Evolutionary conservation across 2,329 filamentous ascomycete species (phyloP).

Genomic region (Neoarthrinium moseri): DNA sequence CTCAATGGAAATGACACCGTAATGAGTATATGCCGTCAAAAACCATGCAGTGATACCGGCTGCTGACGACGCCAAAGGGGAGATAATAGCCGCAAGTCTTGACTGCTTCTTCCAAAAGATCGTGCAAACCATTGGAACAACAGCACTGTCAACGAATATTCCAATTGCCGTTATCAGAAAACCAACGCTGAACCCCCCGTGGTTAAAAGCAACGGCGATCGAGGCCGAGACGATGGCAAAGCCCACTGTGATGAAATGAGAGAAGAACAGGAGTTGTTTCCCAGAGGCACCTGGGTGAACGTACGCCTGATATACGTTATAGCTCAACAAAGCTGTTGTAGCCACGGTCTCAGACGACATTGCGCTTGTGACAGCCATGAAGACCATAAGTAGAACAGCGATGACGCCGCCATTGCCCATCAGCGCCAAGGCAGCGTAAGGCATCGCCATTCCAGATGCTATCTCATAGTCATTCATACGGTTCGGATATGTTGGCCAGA

Average conservation of each 20-base stretch:
- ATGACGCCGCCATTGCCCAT: background rate
- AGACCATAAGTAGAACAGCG: constrained; percentile 4
- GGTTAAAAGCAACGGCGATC: constrained; percentile 2
- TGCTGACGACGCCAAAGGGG: background rate
- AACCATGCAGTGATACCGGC: background rate
- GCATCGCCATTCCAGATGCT: constrained; percentile 78
- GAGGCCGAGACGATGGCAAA: background rate
- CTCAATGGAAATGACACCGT: background rate
- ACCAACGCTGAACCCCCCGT: background rate
- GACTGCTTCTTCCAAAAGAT: constrained; percentile 4
- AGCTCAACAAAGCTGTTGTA: background rate
- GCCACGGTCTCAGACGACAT: constrained; percentile 4
- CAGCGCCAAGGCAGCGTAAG: constrained; percentile 72
- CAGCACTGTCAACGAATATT: background rate
- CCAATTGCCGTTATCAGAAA: background rate
- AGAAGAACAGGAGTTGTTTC: constrained; percentile 1
- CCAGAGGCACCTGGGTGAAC: background rate
- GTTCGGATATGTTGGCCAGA: constrained; percentile 68
- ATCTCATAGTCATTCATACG: constrained; percentile 73
- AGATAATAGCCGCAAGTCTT: constrained; percentile 33
- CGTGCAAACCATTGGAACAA: background rate
- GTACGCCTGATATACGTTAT: constrained; percentile 1
- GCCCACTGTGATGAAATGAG: background rate
- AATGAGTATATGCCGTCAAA: background rate
- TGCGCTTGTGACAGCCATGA: constrained; percentile 1